Conservation (phyloP, 2,329 filamentous ascomycete genomes). For the Ophiocordyceps robertsii region DNA sequence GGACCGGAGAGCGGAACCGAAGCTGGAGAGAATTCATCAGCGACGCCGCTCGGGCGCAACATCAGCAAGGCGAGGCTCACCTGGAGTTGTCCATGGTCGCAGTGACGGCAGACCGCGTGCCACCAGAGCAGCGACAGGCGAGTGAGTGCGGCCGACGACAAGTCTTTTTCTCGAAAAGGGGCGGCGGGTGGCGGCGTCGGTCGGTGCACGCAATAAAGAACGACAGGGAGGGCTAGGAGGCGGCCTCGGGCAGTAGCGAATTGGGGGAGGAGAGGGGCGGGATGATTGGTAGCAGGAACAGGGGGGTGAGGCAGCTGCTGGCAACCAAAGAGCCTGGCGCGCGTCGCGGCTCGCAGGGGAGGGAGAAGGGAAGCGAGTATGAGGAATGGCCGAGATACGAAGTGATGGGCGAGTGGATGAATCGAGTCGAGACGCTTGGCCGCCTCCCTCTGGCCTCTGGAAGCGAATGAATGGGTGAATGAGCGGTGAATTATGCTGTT, state of each 20-base stretch:
- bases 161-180: not conserved
- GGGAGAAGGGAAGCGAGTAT: not conserved
- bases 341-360: not conserved
- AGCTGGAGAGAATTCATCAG: slow-evolving; percentile 24
- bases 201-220: not conserved
- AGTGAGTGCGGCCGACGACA: not conserved
- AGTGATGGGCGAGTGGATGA: not conserved
- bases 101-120: slow-evolving; percentile 8
- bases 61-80: slow-evolving; percentile 9
- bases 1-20: slow-evolving; percentile 64
- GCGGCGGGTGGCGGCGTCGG: not conserved
- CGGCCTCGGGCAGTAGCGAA: not conserved
- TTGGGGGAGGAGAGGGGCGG: not conserved
- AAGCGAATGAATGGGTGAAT: too few species aligned
- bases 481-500: too few species aligned
- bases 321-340: not conserved
- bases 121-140: slow-evolving; percentile 1
- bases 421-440: not conserved
- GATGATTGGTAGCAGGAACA: not conserved
- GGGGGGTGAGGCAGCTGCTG: not conserved
- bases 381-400: not conserved
- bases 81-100: slow-evolving; percentile 14
- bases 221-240: not conserved
- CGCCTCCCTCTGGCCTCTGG: too few species aligned
- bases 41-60: not conserved